Evolutionary conservation across 208 protist species (phyloP).

Genomic region (Angomonas desouzai): DNA sequence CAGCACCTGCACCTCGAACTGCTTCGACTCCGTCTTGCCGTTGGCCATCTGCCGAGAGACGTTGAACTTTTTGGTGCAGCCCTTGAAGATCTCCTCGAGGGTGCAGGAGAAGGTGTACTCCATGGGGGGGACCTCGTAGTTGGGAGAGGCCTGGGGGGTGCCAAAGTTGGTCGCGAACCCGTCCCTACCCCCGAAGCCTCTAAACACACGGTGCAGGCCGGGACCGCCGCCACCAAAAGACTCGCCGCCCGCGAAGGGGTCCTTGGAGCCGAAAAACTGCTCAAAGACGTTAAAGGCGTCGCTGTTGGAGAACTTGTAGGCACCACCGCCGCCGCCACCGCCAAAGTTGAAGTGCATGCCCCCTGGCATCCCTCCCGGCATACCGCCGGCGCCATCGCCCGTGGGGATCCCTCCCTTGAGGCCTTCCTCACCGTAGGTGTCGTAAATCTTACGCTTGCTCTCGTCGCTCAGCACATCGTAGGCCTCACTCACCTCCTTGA

Average conservation of each 20-base stretch:
- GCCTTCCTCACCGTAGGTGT: conserved; percentile 96
- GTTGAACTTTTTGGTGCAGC: conserved; percentile 93
- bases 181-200: conserved; percentile 71
- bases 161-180: conserved; percentile 66
- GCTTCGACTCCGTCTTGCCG: conserved; percentile 75
- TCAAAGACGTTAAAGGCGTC: conserved; percentile 91
- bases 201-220: conserved; percentile 79
- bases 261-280: conserved; percentile 69
- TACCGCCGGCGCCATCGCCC: conserved; percentile 66
- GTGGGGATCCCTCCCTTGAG: conserved; percentile 84
- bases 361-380: conserved; percentile 13
- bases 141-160: conserved; percentile 86
- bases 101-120: conserved; percentile 91
- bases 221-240: conserved; percentile 81
- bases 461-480: conserved; percentile 97
- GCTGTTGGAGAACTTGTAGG: conserved; percentile 62
- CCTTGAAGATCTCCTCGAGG: conserved; percentile 98
- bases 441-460: conserved; percentile 97
- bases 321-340: conserved; percentile 28
- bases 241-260: conserved; percentile 84
- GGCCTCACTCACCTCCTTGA: conserved; percentile 94
- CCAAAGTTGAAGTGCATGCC: conserved; percentile 43
- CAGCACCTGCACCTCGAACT: conserved; percentile 91
- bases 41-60: conserved; percentile 80
- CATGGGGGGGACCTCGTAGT: conserved; percentile 75